Conservation (phyloP, 306 rosid genomes). For the Cucumis cinereus region DNA sequence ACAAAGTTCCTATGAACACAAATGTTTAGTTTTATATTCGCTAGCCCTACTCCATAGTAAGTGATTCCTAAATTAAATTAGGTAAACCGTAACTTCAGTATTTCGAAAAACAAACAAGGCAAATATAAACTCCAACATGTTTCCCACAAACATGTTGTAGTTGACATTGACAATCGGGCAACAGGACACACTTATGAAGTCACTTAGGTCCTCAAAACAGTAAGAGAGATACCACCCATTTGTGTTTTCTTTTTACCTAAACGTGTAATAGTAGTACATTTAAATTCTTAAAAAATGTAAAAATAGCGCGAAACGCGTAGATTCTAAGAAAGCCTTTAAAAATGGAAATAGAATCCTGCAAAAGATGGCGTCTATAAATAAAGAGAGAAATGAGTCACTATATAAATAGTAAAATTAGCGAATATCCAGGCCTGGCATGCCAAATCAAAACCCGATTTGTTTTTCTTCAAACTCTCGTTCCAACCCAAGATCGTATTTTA, state of each 20-base stretch:
- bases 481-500: background rate
- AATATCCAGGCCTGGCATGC: background rate
- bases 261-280: background rate
- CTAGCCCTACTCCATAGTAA: background rate
- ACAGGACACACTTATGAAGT: background rate
- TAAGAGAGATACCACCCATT: background rate
- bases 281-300: background rate
- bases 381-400: background rate
- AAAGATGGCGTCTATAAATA: background rate
- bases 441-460: background rate
- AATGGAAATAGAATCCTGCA: background rate
- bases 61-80: background rate
- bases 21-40: background rate
- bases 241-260: background rate
- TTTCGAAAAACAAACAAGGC: background rate
- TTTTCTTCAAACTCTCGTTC: background rate
- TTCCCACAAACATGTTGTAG: background rate
- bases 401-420: background rate
- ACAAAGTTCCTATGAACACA: background rate
- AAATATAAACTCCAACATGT: background rate
- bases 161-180: background rate
- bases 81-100: background rate
- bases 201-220: background rate
- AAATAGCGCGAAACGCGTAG: background rate
- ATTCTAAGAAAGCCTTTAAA: background rate